These are phyloP conservation scores for Umbilicus rupestris DNA, from an alignment of 164 flowering plant species.

Conservation along the genomic window DNA sequence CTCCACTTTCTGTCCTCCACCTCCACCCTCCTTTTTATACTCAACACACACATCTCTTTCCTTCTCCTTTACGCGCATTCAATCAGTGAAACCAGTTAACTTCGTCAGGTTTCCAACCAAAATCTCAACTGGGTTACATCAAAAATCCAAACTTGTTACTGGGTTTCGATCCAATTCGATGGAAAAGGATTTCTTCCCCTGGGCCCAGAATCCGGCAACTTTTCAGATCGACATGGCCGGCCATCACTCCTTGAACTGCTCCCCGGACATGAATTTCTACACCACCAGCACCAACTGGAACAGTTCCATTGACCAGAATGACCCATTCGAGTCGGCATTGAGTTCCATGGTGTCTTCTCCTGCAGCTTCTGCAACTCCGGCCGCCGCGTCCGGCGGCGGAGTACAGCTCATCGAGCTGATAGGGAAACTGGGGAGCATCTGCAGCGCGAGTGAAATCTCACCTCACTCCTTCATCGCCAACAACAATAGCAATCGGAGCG, in stretches of 20 bases:
- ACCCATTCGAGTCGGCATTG: constrained; percentile 33
- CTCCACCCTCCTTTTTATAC: constrained; percentile 5
- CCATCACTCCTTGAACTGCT: constrained; percentile 16
- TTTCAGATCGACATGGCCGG: constrained; percentile 15
- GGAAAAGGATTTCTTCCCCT: not conserved
- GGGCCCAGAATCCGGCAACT: not conserved
- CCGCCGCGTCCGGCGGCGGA: not conserved
- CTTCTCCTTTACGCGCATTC: constrained; percentile 10
- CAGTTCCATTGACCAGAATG: constrained; percentile 27
- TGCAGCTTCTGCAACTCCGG: constrained; percentile 14
- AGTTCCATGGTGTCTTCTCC: constrained; percentile 49
- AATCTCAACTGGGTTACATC: constrained; percentile 6
- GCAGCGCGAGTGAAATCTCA: constrained; percentile 26
- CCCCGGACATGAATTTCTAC: constrained; percentile 14
- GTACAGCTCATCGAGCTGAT: constrained; percentile 29
- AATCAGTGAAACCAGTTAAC: not conserved
- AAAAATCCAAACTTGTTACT: constrained; percentile 6
- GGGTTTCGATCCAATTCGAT: no score
- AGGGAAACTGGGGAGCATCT: constrained; percentile 31
- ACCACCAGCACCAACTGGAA: constrained; percentile 30
- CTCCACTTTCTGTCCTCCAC: not conserved
- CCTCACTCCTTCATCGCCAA: constrained; percentile 21
- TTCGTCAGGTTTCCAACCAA: not conserved
- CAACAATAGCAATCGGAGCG: constrained; percentile 17
- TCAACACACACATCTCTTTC: constrained; percentile 4